phyloP scores from a whole-genome alignment of 164 flowering plant species.

The Umbilicus rupestris region DNA sequence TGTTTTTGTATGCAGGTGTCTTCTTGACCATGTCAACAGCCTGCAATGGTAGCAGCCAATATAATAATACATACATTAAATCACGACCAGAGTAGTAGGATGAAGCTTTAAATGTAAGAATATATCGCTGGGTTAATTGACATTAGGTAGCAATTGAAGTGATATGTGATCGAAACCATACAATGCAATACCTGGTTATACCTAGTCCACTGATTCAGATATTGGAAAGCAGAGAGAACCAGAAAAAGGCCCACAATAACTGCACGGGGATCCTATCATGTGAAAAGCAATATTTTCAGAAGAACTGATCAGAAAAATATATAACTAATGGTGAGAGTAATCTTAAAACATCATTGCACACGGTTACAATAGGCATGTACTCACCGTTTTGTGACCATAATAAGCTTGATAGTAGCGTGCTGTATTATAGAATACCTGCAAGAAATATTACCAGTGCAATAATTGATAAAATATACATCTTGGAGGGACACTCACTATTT shows the following conservation, averaged over 20 bases:
- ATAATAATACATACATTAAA: neutral
- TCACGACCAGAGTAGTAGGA: neutral
- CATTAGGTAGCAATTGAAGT: neutral
- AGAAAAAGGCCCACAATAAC: slow-evolving; percentile 80
- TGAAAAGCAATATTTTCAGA: slow-evolving; percentile 2
- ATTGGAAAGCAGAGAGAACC: slow-evolving; percentile 72
- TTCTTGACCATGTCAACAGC: slow-evolving; percentile 88
- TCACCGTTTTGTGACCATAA: slow-evolving; percentile 94
- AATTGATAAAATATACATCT: neutral
- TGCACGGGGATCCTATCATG: slow-evolving; percentile 75
- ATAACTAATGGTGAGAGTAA: neutral
- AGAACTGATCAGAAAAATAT: slow-evolving; percentile 2
- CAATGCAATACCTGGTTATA: slow-evolving; percentile 67
- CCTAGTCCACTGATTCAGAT: slow-evolving; percentile 86
- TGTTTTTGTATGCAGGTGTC: slow-evolving; percentile 94
- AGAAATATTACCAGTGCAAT: slow-evolving; percentile 3
- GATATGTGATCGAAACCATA: slow-evolving; percentile 1
- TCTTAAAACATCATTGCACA: neutral
- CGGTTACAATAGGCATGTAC: too few relatives aligned
- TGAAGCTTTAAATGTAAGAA: neutral
- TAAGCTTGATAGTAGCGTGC: slow-evolving; percentile 91
- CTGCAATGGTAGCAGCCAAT: slow-evolving; percentile 24
- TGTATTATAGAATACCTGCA: slow-evolving; percentile 84
- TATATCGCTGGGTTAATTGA: neutral
- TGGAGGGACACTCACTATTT: neutral